Base-by-base conservation (phyloP, 164 flowering plant genomes). In the Vitis amurensis region DNA sequence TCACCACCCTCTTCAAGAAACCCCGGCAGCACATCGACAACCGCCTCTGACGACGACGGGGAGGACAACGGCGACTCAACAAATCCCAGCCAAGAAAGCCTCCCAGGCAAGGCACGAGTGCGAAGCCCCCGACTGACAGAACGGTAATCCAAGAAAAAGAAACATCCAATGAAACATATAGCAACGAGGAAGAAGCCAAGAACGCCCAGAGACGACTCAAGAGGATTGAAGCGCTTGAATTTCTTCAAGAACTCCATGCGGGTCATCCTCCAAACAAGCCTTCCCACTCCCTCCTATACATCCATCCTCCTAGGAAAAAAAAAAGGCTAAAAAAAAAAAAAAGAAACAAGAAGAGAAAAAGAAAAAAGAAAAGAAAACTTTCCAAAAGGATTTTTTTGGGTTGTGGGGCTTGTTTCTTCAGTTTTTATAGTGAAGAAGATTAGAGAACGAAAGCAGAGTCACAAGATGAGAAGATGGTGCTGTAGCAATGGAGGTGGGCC, bases 71-170 rank as follows among this genome's bases (percentile, higher is more conserved):
- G 47, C 11, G 78, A 31, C 17, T 47, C 69, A 60, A 53, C 17
- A n/a, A 67, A 27, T 27, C 79, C 79, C 10, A 78, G 71, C 78
- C 74, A 78, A 10, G 65, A 9, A 23, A 65, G 30, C 6, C 64
- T 52, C 55, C 55, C 30, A 0, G 70, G 31, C 56, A 53, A 70
- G 23, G 44, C 73, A 9, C 17, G 59, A 29, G 68, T 17, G 15
- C 31, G 61, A 14, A 60, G 13, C 15, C 72, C 73, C 8, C 53
- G 62, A 51, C 55, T 63, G 30, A 73, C 72, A 37, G 76, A 50
- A 11, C 72, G 67, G 69, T 80, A 81, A 67, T 84, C 89, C 75
- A 88, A 69, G 82, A 75, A 84, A n/a, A 85, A 77, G 59, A 84
- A 77, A 64, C 79, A 78, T 30, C 64, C 68, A 47, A 88, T 61